These are phyloP conservation scores for Ceratocystis huliohia DNA, from an alignment of 2,329 filamentous ascomycete species.

Conservation along the genomic window DNA sequence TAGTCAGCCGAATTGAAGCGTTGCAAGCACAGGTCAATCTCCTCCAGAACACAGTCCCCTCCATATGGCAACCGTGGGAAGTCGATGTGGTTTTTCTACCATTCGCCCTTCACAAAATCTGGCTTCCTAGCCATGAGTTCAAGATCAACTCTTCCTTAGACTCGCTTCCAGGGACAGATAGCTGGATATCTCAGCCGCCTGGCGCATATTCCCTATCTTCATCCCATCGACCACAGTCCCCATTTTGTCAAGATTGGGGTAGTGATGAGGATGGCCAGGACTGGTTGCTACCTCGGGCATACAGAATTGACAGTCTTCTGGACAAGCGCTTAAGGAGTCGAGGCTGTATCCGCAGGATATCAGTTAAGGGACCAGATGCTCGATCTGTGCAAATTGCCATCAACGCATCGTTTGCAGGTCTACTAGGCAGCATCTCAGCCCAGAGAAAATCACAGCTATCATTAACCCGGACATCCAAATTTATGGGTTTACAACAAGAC, in stretches of 20 bases:
- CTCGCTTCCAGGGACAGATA: conserved; percentile 31
- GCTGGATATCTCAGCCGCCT: conserved; percentile 40
- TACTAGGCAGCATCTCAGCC: conserved; percentile 30
- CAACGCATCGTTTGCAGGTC: conserved; percentile 45
- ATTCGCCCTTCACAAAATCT: conserved; percentile 47
- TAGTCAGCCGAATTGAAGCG: conserved; percentile 39
- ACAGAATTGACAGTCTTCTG: conserved; percentile 46
- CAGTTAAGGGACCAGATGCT: conserved; percentile 50
- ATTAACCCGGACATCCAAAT: conserved; percentile 24
- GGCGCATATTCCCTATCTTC: conserved; percentile 35
- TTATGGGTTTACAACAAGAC: conserved; percentile 49
- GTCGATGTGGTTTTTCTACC: conserved; percentile 66
- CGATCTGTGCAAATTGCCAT: conserved; percentile 55
- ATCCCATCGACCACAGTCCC: conserved; percentile 35
- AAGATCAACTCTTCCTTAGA: conserved; percentile 27
- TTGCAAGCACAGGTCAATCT: conserved; percentile 40
- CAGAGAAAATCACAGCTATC: conserved; percentile 9
- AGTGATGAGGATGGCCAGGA: conserved; percentile 36
- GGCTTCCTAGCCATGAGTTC: conserved; percentile 41
- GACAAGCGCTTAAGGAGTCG: conserved; percentile 63
- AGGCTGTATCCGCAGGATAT: conserved; percentile 54
- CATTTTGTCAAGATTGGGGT: conserved; percentile 37
- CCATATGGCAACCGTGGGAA: conserved; percentile 52
- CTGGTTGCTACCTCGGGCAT: conserved; percentile 58
- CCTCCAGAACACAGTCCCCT: conserved; percentile 44